A percentile compares a stretch with the other conserved stretches of the same genome.
phyloP scores from a whole-genome alignment of 345 rosid genomes.

The Populus pruinosa region DNA sequence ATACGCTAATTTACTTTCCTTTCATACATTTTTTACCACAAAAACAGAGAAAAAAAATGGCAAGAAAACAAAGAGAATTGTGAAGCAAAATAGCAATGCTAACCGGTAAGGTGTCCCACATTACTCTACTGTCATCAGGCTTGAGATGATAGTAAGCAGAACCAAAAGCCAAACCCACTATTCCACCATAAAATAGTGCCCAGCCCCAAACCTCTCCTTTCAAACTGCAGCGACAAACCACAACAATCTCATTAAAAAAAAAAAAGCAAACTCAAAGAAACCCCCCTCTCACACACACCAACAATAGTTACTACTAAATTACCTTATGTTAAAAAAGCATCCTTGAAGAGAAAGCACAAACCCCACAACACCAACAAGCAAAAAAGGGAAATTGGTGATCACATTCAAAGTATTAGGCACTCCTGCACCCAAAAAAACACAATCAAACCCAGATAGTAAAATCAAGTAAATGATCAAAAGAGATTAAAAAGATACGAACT shows the following conservation, averaged over 20 bases:
- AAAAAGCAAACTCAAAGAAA: conserved; percentile 7
- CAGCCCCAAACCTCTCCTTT: conserved; percentile 77
- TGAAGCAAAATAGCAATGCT: conserved; percentile 31
- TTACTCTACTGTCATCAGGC: conserved; percentile 62
- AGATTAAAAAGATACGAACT: neutral
- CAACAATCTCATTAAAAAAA: neutral
- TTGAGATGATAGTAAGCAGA: conserved; percentile 87
- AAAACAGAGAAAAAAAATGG: neutral
- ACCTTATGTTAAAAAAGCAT: conserved; percentile 66
- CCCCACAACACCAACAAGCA: conserved; percentile 75
- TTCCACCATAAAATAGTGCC: conserved; percentile 68
- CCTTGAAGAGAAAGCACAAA: conserved; percentile 68
- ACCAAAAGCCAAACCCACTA: conserved; percentile 68
- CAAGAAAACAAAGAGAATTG: neutral
- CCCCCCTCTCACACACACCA: neutral
- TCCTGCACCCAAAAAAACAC: conserved; percentile 33
- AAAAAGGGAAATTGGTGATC: conserved; percentile 76
- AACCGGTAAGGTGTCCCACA: conserved; percentile 85
- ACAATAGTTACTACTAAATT: neutral
- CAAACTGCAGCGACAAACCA: conserved; percentile 41
- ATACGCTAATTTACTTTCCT: neutral
- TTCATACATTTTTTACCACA: neutral
- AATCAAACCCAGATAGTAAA: conserved; percentile 17
- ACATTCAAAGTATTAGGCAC: conserved; percentile 89
- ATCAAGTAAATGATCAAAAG: neutral